Evolutionary conservation across 2,329 filamentous ascomycete species (phyloP).

Genomic region (Cordyceps javanica): DNA sequence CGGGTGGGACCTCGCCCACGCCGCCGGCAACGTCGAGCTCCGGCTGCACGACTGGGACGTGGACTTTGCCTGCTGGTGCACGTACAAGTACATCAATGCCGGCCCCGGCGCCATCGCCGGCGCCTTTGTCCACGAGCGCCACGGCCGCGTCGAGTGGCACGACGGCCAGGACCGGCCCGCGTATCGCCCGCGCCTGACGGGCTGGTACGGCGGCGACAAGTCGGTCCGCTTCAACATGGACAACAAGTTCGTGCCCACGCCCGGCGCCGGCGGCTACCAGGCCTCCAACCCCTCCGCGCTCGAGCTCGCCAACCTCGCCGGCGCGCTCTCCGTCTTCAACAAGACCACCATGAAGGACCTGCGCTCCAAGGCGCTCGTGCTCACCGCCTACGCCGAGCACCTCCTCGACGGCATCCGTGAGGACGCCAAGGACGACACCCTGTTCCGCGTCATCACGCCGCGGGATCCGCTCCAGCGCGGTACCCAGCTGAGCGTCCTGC

Average conservation of each 20-base stretch:
- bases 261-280: conserved; percentile 76
- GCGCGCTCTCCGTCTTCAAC: conserved; percentile 67
- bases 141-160: conserved; percentile 49
- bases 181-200: conserved; percentile 63
- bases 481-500: conserved; percentile 69
- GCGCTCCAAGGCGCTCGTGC: conserved; percentile 61
- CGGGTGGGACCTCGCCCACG: conserved; percentile 86
- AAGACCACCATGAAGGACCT: conserved; percentile 64
- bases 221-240: conserved; percentile 74
- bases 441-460: conserved; percentile 64
- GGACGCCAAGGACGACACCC: conserved; percentile 23
- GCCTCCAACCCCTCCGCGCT: conserved; percentile 76
- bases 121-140: conserved; percentile 71
- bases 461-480: conserved; percentile 61
- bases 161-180: conserved; percentile 29
- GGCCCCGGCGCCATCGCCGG: conserved; percentile 78
- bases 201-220: conserved; percentile 87
- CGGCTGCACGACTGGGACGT: conserved; percentile 82
- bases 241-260: conserved; percentile 69
- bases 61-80: conserved; percentile 90
- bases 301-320: conserved; percentile 69
- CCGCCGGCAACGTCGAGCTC: conserved; percentile 76
- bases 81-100: conserved; percentile 89
- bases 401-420: conserved; percentile 46
- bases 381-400: conserved; percentile 73